phyloP scores from a whole-genome alignment of 805 yeast species.

The Grigorovia transvaalensis region DNA sequence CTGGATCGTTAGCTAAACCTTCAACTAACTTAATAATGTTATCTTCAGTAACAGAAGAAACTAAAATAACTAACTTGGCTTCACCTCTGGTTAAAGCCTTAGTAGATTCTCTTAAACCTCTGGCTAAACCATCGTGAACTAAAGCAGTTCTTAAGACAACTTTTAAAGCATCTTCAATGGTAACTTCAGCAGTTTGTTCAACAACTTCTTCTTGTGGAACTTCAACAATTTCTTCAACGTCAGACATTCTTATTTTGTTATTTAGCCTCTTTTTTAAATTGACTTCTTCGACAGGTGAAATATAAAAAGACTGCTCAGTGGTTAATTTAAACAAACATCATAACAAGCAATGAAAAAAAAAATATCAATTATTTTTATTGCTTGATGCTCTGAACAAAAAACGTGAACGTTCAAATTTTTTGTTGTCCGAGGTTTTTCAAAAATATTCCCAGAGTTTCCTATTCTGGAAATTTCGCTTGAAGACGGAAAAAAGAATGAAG shows the following conservation, averaged over 20 bases:
- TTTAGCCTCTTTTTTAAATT: conserved; percentile 10
- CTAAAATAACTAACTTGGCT: conserved; percentile 94
- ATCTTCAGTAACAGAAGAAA: conserved; percentile 97
- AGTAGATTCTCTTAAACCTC: conserved; percentile 99
- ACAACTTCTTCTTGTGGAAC: conserved; percentile 74
- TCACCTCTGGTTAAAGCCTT: conserved; percentile 96
- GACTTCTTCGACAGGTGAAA: conserved; percentile 66
- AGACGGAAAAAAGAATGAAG: no score
- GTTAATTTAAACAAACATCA: conserved; percentile 12
- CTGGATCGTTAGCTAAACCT: conserved; percentile 98
- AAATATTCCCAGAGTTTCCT: no score
- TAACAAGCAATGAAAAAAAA: neutral
- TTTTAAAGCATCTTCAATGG: conserved; percentile 97
- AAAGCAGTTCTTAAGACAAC: conserved; percentile 96
- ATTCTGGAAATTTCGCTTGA: no score
- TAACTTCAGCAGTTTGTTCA: conserved; percentile 77
- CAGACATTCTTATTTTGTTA: conserved; percentile 16
- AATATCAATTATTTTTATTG: no score
- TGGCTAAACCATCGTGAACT: conserved; percentile 98
- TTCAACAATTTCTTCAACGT: conserved; percentile 63
- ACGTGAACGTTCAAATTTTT: no score
- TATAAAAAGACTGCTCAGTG: conserved; percentile 45
- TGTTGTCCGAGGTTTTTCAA: no score
- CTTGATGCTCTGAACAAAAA: no score
- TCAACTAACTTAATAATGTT: conserved; percentile 94